Base-by-base conservation (phyloP, 2,329 filamentous ascomycete genomes). In the Lasiodiplodia theobromae region DNA sequence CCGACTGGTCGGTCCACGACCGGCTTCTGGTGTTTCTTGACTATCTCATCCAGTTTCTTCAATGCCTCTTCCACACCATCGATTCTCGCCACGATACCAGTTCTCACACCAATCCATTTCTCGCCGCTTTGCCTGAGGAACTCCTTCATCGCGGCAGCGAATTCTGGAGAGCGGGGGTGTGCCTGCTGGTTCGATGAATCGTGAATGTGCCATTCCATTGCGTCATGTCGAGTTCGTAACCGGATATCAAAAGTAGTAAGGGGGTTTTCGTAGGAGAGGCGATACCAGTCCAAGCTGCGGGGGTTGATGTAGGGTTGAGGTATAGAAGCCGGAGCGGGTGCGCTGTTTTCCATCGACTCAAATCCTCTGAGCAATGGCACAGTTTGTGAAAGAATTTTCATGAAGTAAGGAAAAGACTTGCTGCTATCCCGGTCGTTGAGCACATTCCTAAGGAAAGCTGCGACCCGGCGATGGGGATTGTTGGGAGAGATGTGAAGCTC, bases 381-480 rank as follows among this genome's bases (percentile, higher is more conserved):
- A 7, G 91, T 78, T 83, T 86, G 73, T 73, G 85, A 73, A 12
- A 93, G 82, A 1, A 87, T 86, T 2, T 90, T 82, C 25, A 90
- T 75, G 85, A 88, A 78, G 74, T 83, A 75, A 78, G 85, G 75
- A 82, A 92, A 73, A 76, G 85, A 74, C n/a, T 70, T 74, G 49
- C 71, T 73, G 40, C 81, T 49, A 69, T 75, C 66, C 69, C 79
- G 83, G 76, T 84, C 81, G 74, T 91, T 91, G 69, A 89, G 85
- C 8, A 89, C 80, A 3, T 80, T 82, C 66, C 84, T 85, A 69
- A 93, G 82, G 54, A 87, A 81, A 71, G 89, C 87, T 23, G 85
- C 79, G 14, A 91, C 84, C 21, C 89, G 86, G 54, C 90, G 81
- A 74, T 94, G 91, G 2, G 92, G 91, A 73, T 92, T 93, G 14